Evolutionary conservation across 495 filamentous ascomycete species (phyloP).

Genomic region (Aspergillus hancockii): DNA sequence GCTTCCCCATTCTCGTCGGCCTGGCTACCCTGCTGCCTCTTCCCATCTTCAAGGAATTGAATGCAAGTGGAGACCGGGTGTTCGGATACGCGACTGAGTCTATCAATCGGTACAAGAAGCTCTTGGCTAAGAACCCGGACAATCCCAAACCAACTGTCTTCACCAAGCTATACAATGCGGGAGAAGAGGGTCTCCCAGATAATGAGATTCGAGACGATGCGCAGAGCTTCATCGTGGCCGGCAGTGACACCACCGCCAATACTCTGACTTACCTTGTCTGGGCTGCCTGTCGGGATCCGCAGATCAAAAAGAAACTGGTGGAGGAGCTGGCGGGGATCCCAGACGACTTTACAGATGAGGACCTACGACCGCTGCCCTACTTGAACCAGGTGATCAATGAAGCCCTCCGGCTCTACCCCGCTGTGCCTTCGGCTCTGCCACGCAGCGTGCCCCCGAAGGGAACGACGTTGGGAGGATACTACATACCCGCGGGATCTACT

Average conservation of each 20-base stretch:
- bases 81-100: constrained; percentile 36
- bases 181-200: constrained; percentile 35
- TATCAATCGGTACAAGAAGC: constrained; percentile 40
- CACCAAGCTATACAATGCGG: constrained; percentile 44
- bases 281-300: constrained; percentile 19
- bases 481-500: constrained; percentile 32
- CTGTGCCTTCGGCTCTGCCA: constrained; percentile 44
- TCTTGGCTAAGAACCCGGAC: constrained; percentile 37
- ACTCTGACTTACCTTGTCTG: constrained; percentile 44
- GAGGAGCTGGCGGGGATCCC: constrained; percentile 24
- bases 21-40: constrained; percentile 15
- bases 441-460: constrained; percentile 38
- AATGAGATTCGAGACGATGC: constrained; percentile 46
- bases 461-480: constrained; percentile 27
- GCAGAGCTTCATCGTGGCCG: constrained; percentile 49
- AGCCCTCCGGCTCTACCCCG: constrained; percentile 54
- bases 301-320: constrained; percentile 18
- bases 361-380: constrained; percentile 37
- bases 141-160: constrained; percentile 48
- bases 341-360: constrained; percentile 22
- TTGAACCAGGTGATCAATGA: constrained; percentile 57
- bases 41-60: constrained; percentile 9
- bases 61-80: constrained; percentile 15
- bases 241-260: constrained; percentile 43
- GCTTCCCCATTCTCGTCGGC: constrained; percentile 34